Evolutionary conservation across 2,329 filamentous ascomycete genomes (phyloP).

Genomic region (Ceratocystis papillata): DNA sequence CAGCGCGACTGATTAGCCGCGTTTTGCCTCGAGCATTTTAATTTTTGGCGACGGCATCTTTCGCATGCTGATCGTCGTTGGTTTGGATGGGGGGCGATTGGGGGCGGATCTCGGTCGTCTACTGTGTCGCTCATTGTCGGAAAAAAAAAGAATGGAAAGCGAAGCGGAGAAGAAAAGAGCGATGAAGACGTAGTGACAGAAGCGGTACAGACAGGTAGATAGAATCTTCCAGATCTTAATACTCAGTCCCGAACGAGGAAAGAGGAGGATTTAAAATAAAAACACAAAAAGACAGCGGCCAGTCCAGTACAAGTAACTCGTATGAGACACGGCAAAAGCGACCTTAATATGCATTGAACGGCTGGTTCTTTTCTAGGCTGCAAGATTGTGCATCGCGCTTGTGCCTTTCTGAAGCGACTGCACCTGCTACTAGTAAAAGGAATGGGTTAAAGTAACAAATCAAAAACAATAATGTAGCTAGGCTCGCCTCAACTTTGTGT

Average conservation of each 20-base stretch:
- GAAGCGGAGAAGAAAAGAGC: not conserved
- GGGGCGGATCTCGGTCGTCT: not conserved
- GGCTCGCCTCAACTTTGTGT: too few species aligned
- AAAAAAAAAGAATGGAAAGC: not conserved
- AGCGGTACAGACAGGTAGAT: not conserved
- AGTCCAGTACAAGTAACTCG: too few species aligned
- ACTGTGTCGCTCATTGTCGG: not conserved
- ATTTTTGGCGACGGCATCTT: constrained; percentile 31
- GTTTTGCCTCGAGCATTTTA: constrained; percentile 29
- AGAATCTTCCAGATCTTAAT: not conserved
- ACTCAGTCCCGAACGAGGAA: not conserved
- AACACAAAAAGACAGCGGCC: not conserved
- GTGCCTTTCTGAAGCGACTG: too few species aligned
- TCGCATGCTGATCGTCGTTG: constrained; percentile 32
- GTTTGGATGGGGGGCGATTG: constrained; percentile 28
- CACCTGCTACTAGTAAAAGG: too few species aligned
- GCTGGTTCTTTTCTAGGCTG: too few species aligned
- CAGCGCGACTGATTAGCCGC: constrained; percentile 26
- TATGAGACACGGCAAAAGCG: too few species aligned
- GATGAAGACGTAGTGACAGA: not conserved
- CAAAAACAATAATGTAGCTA: too few species aligned
- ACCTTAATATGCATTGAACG: too few species aligned
- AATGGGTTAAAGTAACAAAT: too few species aligned
- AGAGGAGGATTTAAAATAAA: not conserved
- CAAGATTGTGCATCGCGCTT: too few species aligned